phyloP scores from a whole-genome alignment of 768 basidiomycete species.

The Termitomyces sp. region DNA sequence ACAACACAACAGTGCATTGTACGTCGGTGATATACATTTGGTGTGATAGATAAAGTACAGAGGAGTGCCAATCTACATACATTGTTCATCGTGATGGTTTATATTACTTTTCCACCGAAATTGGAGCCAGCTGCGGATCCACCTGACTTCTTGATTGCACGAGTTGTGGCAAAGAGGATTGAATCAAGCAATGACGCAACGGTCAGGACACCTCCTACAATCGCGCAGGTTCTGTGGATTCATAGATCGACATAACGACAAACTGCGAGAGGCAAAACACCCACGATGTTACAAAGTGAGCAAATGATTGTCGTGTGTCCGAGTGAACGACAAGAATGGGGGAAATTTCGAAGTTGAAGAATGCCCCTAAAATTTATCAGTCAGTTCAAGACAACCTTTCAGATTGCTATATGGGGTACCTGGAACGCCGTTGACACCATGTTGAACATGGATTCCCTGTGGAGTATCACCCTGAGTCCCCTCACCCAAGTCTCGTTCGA shows the following conservation, averaged over 20 bases:
- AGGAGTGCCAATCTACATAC: slow-evolving; percentile 5
- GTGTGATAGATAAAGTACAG: slow-evolving; percentile 8
- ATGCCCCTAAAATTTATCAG: slow-evolving; percentile 49
- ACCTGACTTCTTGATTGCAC: slow-evolving; percentile 61
- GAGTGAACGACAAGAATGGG: slow-evolving; percentile 91
- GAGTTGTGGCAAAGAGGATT: slow-evolving; percentile 77
- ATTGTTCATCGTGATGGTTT: slow-evolving; percentile 7
- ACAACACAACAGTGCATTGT: slow-evolving; percentile 8
- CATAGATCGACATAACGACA: not conserved
- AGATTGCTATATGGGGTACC: slow-evolving; percentile 19
- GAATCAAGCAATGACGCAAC: slow-evolving; percentile 88
- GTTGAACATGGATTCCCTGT: slow-evolving; percentile 66
- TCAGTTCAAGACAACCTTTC: not conserved
- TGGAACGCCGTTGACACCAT: slow-evolving; percentile 71
- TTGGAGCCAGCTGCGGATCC: slow-evolving; percentile 25
- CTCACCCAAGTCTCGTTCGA: slow-evolving; percentile 83
- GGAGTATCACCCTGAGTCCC: slow-evolving; percentile 52
- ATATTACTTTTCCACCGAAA: slow-evolving; percentile 39
- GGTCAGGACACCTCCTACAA: slow-evolving; percentile 95
- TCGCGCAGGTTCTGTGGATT: slow-evolving; percentile 81
- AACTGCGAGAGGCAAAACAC: slow-evolving; percentile 23
- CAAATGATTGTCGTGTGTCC: slow-evolving; percentile 91
- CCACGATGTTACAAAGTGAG: slow-evolving; percentile 96
- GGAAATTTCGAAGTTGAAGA: slow-evolving; percentile 95
- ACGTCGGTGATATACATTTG: slow-evolving; percentile 6